These are phyloP conservation scores for Debaryomyces tyrocola DNA, from an alignment of 805 yeast genomes.

Conservation along the genomic window DNA sequence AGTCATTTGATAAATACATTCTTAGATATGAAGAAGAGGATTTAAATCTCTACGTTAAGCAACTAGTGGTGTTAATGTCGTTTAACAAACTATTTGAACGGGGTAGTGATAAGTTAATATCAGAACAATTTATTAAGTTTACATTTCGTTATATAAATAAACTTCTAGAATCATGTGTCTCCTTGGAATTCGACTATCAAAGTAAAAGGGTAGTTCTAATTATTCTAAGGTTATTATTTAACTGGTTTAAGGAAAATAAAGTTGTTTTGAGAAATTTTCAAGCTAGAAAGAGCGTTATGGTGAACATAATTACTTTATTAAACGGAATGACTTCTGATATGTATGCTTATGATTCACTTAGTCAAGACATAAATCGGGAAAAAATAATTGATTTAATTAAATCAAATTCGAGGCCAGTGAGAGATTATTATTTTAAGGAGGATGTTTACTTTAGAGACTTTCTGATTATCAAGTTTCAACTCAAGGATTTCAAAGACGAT, in stretches of 20 bases:
- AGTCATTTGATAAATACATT: conserved; percentile 10
- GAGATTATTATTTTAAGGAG: conserved; percentile 60
- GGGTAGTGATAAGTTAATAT: conserved; percentile 6
- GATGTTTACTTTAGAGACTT: conserved; percentile 66
- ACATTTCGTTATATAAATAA: conserved; percentile 21
- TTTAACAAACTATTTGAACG: conserved; percentile 16
- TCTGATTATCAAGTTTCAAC: conserved; percentile 50
- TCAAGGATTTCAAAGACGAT: conserved; percentile 63
- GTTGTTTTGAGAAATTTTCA: conserved; percentile 14
- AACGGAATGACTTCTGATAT: conserved; percentile 12
- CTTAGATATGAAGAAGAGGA: conserved; percentile 5
- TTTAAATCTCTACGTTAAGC: conserved; percentile 19
- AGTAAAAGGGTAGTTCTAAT: conserved; percentile 12
- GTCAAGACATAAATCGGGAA: conserved; percentile 4
- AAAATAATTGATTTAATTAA: conserved; percentile 8
- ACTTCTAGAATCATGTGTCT: conserved; percentile 11
- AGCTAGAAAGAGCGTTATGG: conserved; percentile 9
- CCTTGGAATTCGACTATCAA: background rate
- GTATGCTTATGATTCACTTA: background rate
- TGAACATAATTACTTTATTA: conserved; percentile 11
- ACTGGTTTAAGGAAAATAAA: conserved; percentile 58
- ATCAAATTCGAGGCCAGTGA: conserved; percentile 38
- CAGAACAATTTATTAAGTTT: conserved; percentile 13
- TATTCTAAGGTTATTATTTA: conserved; percentile 47
- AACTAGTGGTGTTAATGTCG: conserved; percentile 23